Evolutionary conservation across 2,329 filamentous ascomycete species (phyloP).

Genomic region (Claviceps maximensis): DNA sequence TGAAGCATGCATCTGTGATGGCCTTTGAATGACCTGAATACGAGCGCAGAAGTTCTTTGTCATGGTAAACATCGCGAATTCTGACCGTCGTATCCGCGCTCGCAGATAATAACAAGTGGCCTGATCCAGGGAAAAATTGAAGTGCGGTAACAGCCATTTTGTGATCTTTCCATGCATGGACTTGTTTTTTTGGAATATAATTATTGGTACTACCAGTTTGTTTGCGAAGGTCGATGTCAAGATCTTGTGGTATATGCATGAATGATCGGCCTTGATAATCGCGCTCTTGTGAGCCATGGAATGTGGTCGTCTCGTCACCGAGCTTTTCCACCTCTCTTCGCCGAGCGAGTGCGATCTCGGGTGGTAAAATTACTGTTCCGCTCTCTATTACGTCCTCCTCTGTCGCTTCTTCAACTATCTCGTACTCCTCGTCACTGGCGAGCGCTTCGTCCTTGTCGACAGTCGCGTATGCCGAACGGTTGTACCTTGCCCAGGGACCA

Average conservation of each 20-base stretch:
- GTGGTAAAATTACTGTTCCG: constrained; percentile 46
- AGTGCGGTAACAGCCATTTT: constrained; percentile 75
- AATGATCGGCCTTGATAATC: constrained; percentile 95
- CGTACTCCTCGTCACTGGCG: constrained; percentile 66
- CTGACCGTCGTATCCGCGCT: constrained; percentile 84
- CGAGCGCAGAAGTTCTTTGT: constrained; percentile 77
- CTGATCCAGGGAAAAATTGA: constrained; percentile 78
- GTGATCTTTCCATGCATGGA: constrained; percentile 80
- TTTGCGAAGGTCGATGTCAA: constrained; percentile 75
- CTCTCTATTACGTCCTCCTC: constrained; percentile 56
- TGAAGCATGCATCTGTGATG: constrained; percentile 82
- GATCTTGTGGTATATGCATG: constrained; percentile 90
- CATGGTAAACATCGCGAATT: constrained; percentile 89
- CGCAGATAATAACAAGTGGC: constrained; percentile 80
- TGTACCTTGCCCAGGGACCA: constrained; percentile 87
- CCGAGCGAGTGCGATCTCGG: constrained; percentile 37
- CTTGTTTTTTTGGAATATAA: constrained; percentile 85
- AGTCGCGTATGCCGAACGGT: constrained; percentile 57
- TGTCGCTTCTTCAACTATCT: constrained; percentile 64
- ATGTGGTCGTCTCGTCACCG: constrained; percentile 69
- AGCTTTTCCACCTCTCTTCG: constrained; percentile 45
- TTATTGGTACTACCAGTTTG: constrained; percentile 72
- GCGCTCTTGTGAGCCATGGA: constrained; percentile 69
- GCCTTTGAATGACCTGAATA: constrained; percentile 85
- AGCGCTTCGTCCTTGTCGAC: constrained; percentile 63